Evolutionary conservation across 768 basidiomycete species (phyloP), one percentile per base, ranked within the genome.

Genomic region (Serendipita sp.): DNA sequence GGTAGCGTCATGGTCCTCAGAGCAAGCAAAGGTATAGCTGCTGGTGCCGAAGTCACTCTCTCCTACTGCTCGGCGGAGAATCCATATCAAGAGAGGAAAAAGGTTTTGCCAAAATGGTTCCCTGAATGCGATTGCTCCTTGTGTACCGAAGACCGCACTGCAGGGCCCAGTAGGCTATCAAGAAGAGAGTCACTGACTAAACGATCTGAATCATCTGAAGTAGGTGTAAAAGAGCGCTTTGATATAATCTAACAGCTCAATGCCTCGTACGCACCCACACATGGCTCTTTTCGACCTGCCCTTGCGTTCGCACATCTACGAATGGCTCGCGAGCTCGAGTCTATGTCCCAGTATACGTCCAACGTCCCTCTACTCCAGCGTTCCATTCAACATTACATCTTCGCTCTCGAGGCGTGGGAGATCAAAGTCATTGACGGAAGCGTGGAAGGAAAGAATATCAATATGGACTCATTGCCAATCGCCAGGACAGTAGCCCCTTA

Each of bases 1-100:
- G 72, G 72, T 3, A 71, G 74, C 64, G 24, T 72, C 37, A 73
- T 76, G 65, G 63, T 73, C 56, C 66, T 76, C 16, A 70, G 75
- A 4, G 71, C 74, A 2, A 51, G 53, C 1, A 30, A 51, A 3
- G 3, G 34, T 32, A 70, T 77, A 60, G n/a, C 44, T 7, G 38
- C 47, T 0, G 76, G 72, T n/a, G 68, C 69, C 3, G 75, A 76
- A 48, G 41, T 75, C 28, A 65, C 63, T 45, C 11, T 70, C 18
- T 11, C 68, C 3, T 71, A 70, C 66, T 37, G 35, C 35, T 8
- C 18, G 16, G 10, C 4, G 7, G 24, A 60, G 16, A 3, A 18
- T 7, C 32, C 56, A 8, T 60, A 60, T 35, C 8, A 24, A 3
- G 5, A 35, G 24, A 24, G 56, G 28, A n/a, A 30, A 28, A 60